Evolutionary conservation across 2,329 filamentous ascomycete genomes (phyloP).

Genomic region (Trichoderma sp.): DNA sequence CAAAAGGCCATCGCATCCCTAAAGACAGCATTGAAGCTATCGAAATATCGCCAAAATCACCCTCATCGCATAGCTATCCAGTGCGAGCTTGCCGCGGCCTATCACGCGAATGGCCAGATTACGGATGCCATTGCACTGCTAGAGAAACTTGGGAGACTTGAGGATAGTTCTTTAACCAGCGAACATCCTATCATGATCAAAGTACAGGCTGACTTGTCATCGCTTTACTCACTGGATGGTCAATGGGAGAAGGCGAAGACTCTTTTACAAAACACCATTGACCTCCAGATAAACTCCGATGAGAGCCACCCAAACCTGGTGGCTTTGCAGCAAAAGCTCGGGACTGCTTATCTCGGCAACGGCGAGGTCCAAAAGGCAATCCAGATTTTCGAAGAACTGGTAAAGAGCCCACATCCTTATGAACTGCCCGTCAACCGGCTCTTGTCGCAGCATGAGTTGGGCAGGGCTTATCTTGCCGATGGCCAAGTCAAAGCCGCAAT

Average conservation of each 20-base stretch:
- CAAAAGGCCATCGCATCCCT: slow-evolving; percentile 6
- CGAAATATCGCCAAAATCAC: neutral
- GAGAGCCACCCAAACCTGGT: neutral
- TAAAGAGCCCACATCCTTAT: neutral
- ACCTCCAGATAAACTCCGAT: neutral
- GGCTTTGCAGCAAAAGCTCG: slow-evolving; percentile 14
- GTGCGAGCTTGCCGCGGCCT: slow-evolving; percentile 3
- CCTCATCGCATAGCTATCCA: neutral
- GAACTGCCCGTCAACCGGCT: neutral
- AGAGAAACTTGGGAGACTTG: neutral
- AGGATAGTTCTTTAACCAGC: neutral
- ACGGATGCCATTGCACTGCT: slow-evolving; percentile 1
- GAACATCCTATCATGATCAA: slow-evolving; percentile 8
- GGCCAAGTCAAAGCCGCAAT: slow-evolving; percentile 16
- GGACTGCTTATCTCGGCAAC: neutral
- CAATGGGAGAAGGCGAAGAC: slow-evolving; percentile 1
- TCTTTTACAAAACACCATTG: slow-evolving; percentile 6
- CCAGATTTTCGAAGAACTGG: neutral
- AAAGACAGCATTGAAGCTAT: neutral
- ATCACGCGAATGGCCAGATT: slow-evolving; percentile 6
- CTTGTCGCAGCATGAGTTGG: slow-evolving; percentile 2
- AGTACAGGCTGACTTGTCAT: neutral
- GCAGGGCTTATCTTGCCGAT: slow-evolving; percentile 9
- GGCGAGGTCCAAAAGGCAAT: slow-evolving; percentile 12
- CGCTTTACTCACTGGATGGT: neutral